These are phyloP conservation scores for Tephrocybe sp. DNA, from an alignment of 768 basidiomycete species.

Conservation along the genomic window DNA sequence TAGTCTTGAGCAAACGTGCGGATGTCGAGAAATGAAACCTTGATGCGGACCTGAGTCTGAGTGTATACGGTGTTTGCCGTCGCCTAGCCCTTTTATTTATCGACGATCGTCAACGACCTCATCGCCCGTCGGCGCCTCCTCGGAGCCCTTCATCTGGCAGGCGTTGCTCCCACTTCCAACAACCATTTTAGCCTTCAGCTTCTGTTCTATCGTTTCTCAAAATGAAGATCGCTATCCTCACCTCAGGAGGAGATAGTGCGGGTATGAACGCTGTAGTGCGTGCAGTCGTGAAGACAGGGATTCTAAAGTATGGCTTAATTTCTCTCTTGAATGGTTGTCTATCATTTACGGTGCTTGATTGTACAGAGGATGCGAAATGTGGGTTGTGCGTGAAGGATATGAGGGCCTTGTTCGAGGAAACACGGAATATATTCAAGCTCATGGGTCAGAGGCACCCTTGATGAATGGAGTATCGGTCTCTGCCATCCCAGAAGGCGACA, in stretches of 20 bases:
- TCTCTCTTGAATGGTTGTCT: background rate
- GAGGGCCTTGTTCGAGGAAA: slow-evolving; percentile 98
- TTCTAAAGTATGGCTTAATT: slow-evolving; percentile 65
- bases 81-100: no score
- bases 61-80: no score
- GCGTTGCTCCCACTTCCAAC: no score
- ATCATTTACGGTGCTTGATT: background rate
- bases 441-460: slow-evolving; percentile 14
- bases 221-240: slow-evolving; percentile 93
- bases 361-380: slow-evolving; percentile 89
- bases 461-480: slow-evolving; percentile 6
- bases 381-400: slow-evolving; percentile 96
- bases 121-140: no score
- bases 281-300: slow-evolving; percentile 88
- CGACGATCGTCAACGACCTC: no score
- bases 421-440: slow-evolving; percentile 28
- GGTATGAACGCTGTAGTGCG: slow-evolving; percentile 98
- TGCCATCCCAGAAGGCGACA: slow-evolving; percentile 6
- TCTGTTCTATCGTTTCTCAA: background rate
- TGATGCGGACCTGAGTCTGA: no score
- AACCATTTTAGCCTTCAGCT: no score
- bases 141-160: no score
- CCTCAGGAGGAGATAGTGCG: slow-evolving; percentile 95
- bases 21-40: no score
- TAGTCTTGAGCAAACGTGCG: no score